Base-by-base conservation (phyloP, 2,329 filamentous ascomycete species). In the Fusarium bactridioides region DNA sequence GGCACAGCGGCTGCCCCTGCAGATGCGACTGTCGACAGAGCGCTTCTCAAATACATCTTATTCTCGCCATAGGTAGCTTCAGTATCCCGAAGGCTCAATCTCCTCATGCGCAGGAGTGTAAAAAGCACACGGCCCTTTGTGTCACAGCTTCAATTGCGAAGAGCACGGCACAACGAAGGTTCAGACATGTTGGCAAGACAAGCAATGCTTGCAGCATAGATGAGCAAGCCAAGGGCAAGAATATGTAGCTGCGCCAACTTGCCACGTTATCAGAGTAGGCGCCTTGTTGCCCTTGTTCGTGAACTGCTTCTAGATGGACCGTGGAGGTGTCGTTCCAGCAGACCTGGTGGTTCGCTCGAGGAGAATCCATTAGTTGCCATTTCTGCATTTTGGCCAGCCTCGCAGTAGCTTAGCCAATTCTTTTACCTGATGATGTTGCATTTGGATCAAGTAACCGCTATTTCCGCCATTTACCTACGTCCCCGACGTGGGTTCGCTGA, bases 391-490 rank as follows among this genome's bases (percentile, higher is more conserved):
- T 40, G 11, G 4, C 12, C 3, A 21, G 37, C 1, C 7, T 21
- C 37, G 3, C 37, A 13, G 19, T 35, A 35, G 37, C 19, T 7
- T 33, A 2, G 31, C 31, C 4, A 21, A 40, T 40, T 40, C 19
- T 13, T 8, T 40, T 13, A 13, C 37, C 11, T 8, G 10, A 40
- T 13, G 10, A 12, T 40, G 4, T 13, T 40, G 19, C 37, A 8
- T 21, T 40, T 7, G 10, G 11, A 40, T 40, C 37, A 40, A 40
- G 37, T 21, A 13, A 21, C 11, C 19, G 37, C 6, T 21, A 21
- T 13, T 40, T 2, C 37, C 19, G 0, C 19, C 19, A 35, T 35
- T 35, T 0, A 5, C 9, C 15, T 0, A 35, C 33, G 19, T 12
- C 6, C 19, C 19, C 4, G 19, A 21, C 19, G 6, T 1, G 19